phyloP scores from a whole-genome alignment of 1,284 basidiomycete genomes.

The Cronartium ribicola region DNA sequence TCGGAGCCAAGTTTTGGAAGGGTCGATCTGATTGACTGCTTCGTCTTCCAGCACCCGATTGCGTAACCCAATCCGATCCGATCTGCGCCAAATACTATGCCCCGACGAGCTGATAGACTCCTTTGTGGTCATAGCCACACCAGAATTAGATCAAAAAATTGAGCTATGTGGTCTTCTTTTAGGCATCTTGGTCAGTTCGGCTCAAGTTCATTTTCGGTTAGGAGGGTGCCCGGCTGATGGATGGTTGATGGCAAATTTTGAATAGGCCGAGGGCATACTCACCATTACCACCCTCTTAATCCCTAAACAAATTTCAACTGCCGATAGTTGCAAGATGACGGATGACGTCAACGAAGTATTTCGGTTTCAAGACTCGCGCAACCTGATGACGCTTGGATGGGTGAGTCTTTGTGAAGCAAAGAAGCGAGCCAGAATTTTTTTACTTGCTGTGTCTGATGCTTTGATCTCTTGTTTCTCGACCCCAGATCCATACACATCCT shows the following conservation, averaged over 20 bases:
- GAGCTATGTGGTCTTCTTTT: slow-evolving; percentile 67
- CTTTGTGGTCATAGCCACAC: slow-evolving; percentile 65
- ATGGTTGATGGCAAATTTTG: no score
- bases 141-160: slow-evolving; percentile 61
- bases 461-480: background rate
- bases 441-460: background rate
- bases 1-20: no score
- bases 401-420: no score
- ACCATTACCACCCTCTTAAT: slow-evolving; percentile 71
- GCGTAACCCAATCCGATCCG: background rate
- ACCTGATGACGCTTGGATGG: slow-evolving; percentile 80
- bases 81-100: slow-evolving; percentile 1
- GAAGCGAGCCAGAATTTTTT: background rate
- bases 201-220: slow-evolving; percentile 8
- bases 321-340: slow-evolving; percentile 75
- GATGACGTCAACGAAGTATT: slow-evolving; percentile 79
- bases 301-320: slow-evolving; percentile 74
- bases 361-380: slow-evolving; percentile 69
- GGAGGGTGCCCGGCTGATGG: no score
- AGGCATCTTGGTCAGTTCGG: slow-evolving; percentile 52
- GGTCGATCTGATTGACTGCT: background rate
- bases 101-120: slow-evolving; percentile 60
- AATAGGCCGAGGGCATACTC: slow-evolving; percentile 50
- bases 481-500: slow-evolving; percentile 83
- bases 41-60: background rate